Conservation (phyloP, 208 protist species). For the Tetramitus jugosus region DNA sequence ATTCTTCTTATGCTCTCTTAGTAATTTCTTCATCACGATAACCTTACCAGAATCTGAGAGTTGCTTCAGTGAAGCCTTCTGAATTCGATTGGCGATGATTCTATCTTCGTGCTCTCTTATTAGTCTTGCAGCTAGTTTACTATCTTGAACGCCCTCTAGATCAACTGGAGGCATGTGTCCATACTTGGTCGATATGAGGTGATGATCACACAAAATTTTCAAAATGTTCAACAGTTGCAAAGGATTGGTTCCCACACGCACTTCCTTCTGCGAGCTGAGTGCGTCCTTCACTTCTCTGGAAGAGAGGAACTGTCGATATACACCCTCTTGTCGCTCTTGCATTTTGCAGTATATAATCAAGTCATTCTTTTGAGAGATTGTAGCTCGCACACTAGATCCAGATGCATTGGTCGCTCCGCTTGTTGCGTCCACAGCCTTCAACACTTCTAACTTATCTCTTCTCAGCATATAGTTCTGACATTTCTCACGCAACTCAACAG, state of each 20-base stretch:
- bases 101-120: not conserved
- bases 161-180: not conserved
- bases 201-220: constrained; percentile 4
- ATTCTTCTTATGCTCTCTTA: not conserved
- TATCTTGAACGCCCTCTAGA: not conserved
- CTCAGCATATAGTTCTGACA: not conserved
- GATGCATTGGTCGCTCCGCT: not conserved
- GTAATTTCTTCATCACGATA: not conserved
- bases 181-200: not conserved
- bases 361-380: constrained; percentile 10
- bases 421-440: not conserved
- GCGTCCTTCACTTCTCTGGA: not conserved
- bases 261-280: not conserved
- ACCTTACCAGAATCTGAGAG: not conserved
- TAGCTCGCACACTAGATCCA: not conserved
- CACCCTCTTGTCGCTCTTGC: not conserved
- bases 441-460: not conserved
- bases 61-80: too few relatives aligned
- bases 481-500: not conserved
- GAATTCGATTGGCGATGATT: not conserved
- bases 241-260: too few relatives aligned
- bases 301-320: not conserved
- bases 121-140: not conserved
- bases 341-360: not conserved
- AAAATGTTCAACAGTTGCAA: not conserved